Percentiles rank a stretch among this genome's conserved stretches.
Evolutionary conservation across 176 grass and related monocot genomes (phyloP).

Genomic region (Rhynchospora pubera): DNA sequence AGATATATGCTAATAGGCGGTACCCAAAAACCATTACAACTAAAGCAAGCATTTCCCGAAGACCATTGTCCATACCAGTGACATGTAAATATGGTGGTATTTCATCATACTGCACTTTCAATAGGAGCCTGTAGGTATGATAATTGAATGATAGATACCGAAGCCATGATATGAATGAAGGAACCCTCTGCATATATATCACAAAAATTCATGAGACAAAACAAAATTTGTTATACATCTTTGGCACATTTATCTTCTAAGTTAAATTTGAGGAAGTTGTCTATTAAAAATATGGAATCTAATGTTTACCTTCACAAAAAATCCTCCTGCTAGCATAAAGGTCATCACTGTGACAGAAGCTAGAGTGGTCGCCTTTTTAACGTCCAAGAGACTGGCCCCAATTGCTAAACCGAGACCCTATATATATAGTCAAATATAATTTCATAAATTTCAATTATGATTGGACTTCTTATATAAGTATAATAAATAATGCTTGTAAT

Average conservation of each 20-base stretch:
- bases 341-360: slow-evolving; percentile 99
- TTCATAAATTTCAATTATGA: not conserved
- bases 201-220: too few species aligned
- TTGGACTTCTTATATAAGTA: not conserved
- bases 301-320: slow-evolving; percentile 81
- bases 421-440: not conserved
- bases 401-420: slow-evolving; percentile 82
- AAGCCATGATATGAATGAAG: slow-evolving; percentile 88
- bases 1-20: slow-evolving; percentile 70
- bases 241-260: not conserved
- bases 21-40: slow-evolving; percentile 72
- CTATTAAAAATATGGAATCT: not conserved
- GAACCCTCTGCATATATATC: slow-evolving; percentile 59
- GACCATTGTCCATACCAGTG: slow-evolving; percentile 42
- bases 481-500: not conserved
- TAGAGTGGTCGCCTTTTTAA: slow-evolving; percentile 98
- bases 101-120: slow-evolving; percentile 81
- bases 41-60: slow-evolving; percentile 52
- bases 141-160: slow-evolving; percentile 94
- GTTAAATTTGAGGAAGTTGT: not conserved
- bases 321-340: slow-evolving; percentile 96
- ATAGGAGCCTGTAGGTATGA: slow-evolving; percentile 83
- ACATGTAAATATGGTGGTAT: slow-evolving; percentile 48
- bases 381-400: slow-evolving; percentile 75
- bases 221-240: not conserved